Percentiles rank a stretch among this genome's conserved stretches.
phyloP scores from a whole-genome alignment of 2,329 filamentous ascomycete genomes.

The Verticillium zaregamsianum region DNA sequence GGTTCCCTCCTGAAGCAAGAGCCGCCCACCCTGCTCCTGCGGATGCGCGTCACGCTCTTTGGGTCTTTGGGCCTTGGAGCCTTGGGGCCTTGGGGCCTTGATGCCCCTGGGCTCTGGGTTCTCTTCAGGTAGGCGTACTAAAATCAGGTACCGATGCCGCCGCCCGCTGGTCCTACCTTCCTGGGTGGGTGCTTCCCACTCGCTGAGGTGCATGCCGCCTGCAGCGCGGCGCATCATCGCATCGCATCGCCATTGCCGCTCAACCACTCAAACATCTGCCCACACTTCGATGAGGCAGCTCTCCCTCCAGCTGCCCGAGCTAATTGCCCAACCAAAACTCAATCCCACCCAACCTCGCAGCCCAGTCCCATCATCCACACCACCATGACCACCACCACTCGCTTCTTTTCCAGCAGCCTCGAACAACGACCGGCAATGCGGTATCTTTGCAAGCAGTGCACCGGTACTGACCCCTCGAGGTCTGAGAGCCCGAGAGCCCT shows the following conservation, averaged over 20 bases:
- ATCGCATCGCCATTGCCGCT: not conserved
- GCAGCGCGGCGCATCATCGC: not conserved
- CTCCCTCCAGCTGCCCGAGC: not conserved
- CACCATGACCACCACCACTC: not conserved
- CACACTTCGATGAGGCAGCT: conserved; percentile 5
- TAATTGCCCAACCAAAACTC: conserved; percentile 9
- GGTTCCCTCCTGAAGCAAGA: not conserved
- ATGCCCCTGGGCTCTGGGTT: not conserved
- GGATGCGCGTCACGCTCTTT: not conserved
- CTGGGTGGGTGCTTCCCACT: not conserved
- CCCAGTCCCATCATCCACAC: not conserved
- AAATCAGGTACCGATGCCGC: not conserved
- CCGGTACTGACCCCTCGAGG: not conserved
- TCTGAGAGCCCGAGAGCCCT: not conserved
- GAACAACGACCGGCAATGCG: not conserved
- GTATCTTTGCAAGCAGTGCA: not conserved
- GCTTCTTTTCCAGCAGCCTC: not conserved
- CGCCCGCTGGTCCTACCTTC: not conserved
- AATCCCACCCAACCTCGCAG: not conserved
- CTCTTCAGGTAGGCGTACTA: not conserved
- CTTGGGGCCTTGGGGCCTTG: not conserved
- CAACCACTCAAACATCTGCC: conserved; percentile 6
- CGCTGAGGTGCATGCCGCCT: not conserved
- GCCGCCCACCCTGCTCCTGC: not conserved
- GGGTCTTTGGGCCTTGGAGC: not conserved